Base-by-base conservation (phyloP, 352 stramenopile species). In the Pythium folliculosum region DNA sequence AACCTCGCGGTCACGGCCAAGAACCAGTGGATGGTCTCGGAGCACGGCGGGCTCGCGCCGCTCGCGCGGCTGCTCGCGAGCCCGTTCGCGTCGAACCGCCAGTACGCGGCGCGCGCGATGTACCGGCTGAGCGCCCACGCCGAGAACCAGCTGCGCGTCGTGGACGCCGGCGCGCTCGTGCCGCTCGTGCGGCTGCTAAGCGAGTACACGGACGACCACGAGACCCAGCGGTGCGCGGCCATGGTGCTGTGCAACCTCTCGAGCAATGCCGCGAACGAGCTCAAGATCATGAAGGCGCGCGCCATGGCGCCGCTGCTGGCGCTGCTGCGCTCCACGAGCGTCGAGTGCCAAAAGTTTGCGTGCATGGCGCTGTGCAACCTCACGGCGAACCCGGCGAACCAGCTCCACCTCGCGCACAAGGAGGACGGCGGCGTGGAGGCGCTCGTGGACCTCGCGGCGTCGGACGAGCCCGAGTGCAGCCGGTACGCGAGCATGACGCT, bases 361-460 rank as follows among this genome's bases (percentile, higher is more conserved):
- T 92, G 87, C 30, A 99, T 98, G 95, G 84, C 96, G 22, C 69
- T 99, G 17, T 98, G 95, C 58, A 99, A 99, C 74, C 73, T 99
- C 64, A 96, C 90, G 13, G 95, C 88, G 6, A 94, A 96, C 64
- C 78, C 83, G 9, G 85, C 81, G 5, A 98, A 98, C 71, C 92
- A 99, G 64, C 60, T 92, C 16, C 82, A 95, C 53, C 79, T 99
- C 35, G 88, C 97, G 16, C 77, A 91, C 53, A 63, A 60, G 22
- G 65, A 72, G 52, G 78, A 94, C 60, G 80, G 91, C 22, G 88
- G 82, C 16, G 60, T 98, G 1, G 70, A 88, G 21, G 69, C 85
- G 10, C 76, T 97, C 14, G 77, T 98, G n/a, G 81, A 90, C 14
- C 73, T 98, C 9, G 90, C 92, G 9, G 63, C 70, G 0, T 84